Conservation (phyloP, 306 rosid species). For the Prunus dulcis region DNA sequence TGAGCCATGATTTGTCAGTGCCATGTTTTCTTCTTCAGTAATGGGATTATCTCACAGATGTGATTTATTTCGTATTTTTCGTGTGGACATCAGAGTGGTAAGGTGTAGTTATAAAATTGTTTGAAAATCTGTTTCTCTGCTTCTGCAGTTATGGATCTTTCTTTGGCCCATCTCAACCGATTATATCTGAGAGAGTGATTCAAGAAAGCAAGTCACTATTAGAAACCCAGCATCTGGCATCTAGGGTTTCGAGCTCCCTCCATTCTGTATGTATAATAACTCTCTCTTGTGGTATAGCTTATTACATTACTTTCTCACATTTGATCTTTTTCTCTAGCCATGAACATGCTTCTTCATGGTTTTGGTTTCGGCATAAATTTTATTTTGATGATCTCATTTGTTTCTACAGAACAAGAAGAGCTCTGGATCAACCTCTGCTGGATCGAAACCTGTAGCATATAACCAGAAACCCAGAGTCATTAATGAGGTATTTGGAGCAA, state of each 20-base stretch:
- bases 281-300: constrained; percentile 8
- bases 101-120: background rate
- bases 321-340: constrained; percentile 5
- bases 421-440: constrained; percentile 37
- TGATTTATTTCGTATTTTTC: background rate
- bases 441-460: constrained; percentile 38
- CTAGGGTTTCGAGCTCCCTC: constrained; percentile 41
- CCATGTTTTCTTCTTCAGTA: background rate
- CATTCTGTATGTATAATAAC: constrained; percentile 46
- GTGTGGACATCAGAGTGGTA: background rate
- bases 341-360: background rate
- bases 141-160: constrained; percentile 84
- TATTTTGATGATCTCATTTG: constrained; percentile 30
- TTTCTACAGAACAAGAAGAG: constrained; percentile 53
- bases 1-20: background rate
- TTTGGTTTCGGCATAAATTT: background rate
- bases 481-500: constrained; percentile 52
- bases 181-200: constrained; percentile 79
- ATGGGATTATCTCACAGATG: background rate
- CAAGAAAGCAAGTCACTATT: constrained; percentile 89
- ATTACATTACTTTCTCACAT: background rate
- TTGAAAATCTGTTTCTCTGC: background rate
- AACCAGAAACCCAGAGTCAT: constrained; percentile 41
- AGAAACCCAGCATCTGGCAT: constrained; percentile 64
- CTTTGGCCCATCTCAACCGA: constrained; percentile 88